Conservation (phyloP, 2,329 filamentous ascomycete genomes). For the Aphanoascus verrucosus region DNA sequence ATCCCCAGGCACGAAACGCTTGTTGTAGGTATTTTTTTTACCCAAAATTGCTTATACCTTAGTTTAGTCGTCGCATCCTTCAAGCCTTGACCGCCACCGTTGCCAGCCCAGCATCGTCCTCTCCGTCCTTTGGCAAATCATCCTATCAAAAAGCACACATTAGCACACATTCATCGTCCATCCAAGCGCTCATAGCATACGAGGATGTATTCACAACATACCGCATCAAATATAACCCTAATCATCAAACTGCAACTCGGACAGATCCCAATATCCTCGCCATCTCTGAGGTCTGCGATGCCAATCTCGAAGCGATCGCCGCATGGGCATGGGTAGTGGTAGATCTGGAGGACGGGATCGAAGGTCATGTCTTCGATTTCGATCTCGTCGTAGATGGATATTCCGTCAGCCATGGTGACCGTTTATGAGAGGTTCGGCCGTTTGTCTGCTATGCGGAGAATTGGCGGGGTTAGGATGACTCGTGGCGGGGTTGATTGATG, state of each 20-base stretch:
- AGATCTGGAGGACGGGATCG: slow-evolving; percentile 70
- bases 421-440: background rate
- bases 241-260: slow-evolving; percentile 98
- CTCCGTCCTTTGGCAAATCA: slow-evolving; percentile 42
- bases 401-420: slow-evolving; percentile 49
- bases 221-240: slow-evolving; percentile 78
- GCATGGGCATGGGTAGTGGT: slow-evolving; percentile 93
- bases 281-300: slow-evolving; percentile 73
- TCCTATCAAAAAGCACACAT: slow-evolving; percentile 27
- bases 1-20: no score
- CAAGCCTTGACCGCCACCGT: slow-evolving; percentile 33
- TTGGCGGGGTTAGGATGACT: background rate
- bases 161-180: slow-evolving; percentile 1
- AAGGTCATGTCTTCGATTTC: slow-evolving; percentile 98
- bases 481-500: background rate
- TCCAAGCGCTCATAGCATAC: background rate
- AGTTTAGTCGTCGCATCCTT: slow-evolving; percentile 11
- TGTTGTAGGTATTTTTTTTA: background rate
- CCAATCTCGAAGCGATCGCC: slow-evolving; percentile 92
- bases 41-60: background rate
- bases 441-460: background rate
- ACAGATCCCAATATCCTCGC: slow-evolving; percentile 90
- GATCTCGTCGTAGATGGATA: slow-evolving; percentile 89
- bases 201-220: slow-evolving; percentile 35
- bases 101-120: slow-evolving; percentile 17